phyloP scores from a whole-genome alignment of 1,139 yeast genomes.

The Zhuliangozyma parablackwelliae region DNA sequence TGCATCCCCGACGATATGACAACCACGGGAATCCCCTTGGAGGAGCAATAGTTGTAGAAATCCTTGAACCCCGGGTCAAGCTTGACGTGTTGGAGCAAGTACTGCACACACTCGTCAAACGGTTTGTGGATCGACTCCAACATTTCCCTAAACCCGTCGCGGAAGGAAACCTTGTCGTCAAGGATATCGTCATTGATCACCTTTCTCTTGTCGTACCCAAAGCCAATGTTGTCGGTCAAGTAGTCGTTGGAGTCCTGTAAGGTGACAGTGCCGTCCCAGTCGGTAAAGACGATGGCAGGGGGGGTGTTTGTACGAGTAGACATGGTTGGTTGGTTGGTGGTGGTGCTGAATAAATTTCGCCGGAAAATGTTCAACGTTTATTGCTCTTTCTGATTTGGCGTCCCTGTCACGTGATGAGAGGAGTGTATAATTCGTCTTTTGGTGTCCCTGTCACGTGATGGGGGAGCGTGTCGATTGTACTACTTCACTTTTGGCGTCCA shows the following conservation, averaged over 20 bases:
- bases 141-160: slow-evolving; percentile 84
- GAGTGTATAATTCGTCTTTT: too few relatives aligned
- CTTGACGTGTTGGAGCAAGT: slow-evolving; percentile 53
- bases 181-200: slow-evolving; percentile 70
- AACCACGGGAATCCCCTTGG: slow-evolving; percentile 67
- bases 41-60: slow-evolving; percentile 76
- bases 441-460: too few relatives aligned
- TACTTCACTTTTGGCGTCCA: too few relatives aligned
- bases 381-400: too few relatives aligned
- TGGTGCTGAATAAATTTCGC: too few relatives aligned
- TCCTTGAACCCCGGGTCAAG: slow-evolving; percentile 88
- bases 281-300: slow-evolving; percentile 84
- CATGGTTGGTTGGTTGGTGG: not conserved
- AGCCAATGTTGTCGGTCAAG: slow-evolving; percentile 83
- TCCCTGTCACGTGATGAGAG: too few relatives aligned
- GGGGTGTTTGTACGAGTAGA: slow-evolving; percentile 11
- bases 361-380: too few relatives aligned
- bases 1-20: slow-evolving; percentile 90
- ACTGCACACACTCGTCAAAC: slow-evolving; percentile 76
- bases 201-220: slow-evolving; percentile 67
- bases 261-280: slow-evolving; percentile 97
- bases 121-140: slow-evolving; percentile 73
- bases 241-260: slow-evolving; percentile 86
- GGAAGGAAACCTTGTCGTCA: slow-evolving; percentile 62
- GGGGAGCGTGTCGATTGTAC: too few relatives aligned